Percentiles rank a stretch among this genome's conserved stretches.
Evolutionary conservation across 352 stramenopile species (phyloP).

Genomic region (Blastocystis sp.): DNA sequence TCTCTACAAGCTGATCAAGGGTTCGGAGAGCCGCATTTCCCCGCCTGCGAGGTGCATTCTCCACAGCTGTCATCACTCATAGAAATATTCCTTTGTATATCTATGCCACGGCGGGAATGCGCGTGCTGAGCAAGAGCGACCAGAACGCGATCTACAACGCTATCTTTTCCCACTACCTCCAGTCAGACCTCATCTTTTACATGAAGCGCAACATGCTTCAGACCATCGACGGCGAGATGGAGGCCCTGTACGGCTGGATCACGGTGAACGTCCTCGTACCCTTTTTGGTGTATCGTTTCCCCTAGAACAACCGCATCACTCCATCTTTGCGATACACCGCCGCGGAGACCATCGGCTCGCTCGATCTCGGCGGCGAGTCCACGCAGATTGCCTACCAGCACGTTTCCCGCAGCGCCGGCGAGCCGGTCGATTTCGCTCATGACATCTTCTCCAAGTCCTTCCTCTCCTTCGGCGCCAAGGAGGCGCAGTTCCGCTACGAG

Average conservation of each 20-base stretch:
- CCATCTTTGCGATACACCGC: slow-evolving; percentile 27
- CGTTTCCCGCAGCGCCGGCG: neutral
- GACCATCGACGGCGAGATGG: slow-evolving; percentile 65
- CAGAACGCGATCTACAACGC: slow-evolving; percentile 64
- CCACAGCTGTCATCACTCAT: neutral
- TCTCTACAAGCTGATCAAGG: slow-evolving; percentile 48
- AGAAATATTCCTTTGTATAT: slow-evolving; percentile 57
- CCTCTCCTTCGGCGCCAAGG: slow-evolving; percentile 65
- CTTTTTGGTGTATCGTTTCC: neutral
- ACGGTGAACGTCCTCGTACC: slow-evolving; percentile 65
- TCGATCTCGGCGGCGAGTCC: slow-evolving; percentile 62
- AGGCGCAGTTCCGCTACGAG: slow-evolving; percentile 60
- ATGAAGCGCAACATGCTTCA: slow-evolving; percentile 57
- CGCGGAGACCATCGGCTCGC: slow-evolving; percentile 9
- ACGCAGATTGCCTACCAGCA: slow-evolving; percentile 62
- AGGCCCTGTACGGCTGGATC: slow-evolving; percentile 67
- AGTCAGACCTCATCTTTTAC: slow-evolving; percentile 59
- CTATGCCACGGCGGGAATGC: slow-evolving; percentile 66
- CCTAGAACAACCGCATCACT: slow-evolving; percentile 55
- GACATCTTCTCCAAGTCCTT: slow-evolving; percentile 62
- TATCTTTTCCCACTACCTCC: slow-evolving; percentile 42
- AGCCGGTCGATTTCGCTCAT: slow-evolving; percentile 19
- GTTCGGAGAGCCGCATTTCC: slow-evolving; percentile 14
- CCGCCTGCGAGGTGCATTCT: neutral
- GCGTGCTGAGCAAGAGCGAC: slow-evolving; percentile 51